phyloP scores from a whole-genome alignment of 139 green algal genomes.

The Dunaliella sp. region DNA sequence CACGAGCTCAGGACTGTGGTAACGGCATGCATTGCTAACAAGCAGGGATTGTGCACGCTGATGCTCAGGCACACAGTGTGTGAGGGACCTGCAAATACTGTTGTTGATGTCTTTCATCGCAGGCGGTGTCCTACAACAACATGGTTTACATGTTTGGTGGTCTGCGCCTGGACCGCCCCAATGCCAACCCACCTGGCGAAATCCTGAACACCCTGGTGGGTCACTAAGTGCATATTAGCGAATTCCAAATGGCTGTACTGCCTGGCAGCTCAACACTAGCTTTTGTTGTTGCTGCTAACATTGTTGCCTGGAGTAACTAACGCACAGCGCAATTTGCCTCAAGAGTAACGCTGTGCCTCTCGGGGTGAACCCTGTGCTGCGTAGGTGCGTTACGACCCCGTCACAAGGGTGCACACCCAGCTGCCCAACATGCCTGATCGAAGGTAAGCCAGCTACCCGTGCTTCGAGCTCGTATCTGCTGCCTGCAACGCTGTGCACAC shows the following conservation, averaged over 20 bases:
- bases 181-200: neutral
- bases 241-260: no score
- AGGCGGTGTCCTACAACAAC: conserved; percentile 24
- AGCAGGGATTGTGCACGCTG: neutral
- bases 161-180: neutral
- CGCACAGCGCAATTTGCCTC: no score
- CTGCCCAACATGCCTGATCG: neutral
- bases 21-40: neutral
- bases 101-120: neutral
- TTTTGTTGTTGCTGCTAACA: no score
- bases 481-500: no score
- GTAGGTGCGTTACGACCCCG: neutral
- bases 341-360: no score
- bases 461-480: no score
- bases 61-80: neutral
- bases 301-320: no score
- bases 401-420: neutral
- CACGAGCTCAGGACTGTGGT: neutral
- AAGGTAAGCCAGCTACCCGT: no score
- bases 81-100: neutral
- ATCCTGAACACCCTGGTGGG: neutral
- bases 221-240: no score
- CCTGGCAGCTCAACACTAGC: no score
- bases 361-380: no score
- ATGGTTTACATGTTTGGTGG: conserved; percentile 35